These are phyloP conservation scores for Massarina eburnea DNA, from an alignment of 2,329 filamentous ascomycete species.

Conservation along the genomic window DNA sequence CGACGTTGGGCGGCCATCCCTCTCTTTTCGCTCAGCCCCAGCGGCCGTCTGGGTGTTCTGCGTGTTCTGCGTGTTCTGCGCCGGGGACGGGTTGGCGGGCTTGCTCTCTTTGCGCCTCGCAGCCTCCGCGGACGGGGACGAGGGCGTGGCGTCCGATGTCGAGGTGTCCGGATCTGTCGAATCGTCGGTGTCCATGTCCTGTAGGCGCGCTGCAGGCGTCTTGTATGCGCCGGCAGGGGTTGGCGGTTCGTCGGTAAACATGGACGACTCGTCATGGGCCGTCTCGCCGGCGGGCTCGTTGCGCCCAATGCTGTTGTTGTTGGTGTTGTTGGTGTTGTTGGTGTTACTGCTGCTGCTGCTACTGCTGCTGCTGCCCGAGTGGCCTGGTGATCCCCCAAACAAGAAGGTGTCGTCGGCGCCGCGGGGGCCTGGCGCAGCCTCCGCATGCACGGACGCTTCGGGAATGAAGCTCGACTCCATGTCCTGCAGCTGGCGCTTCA, in stretches of 20 bases:
- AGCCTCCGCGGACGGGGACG: constrained; percentile 48
- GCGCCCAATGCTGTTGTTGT: not conserved
- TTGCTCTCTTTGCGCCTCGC: constrained; percentile 34
- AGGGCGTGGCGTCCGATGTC: constrained; percentile 39
- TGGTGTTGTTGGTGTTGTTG: no score
- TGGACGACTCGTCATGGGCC: constrained; percentile 26
- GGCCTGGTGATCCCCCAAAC: constrained; percentile 43
- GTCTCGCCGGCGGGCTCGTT: not conserved
- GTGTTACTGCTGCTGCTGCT: no score
- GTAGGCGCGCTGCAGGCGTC: constrained; percentile 38
- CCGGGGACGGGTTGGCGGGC: constrained; percentile 2
- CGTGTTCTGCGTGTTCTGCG: constrained; percentile 3
- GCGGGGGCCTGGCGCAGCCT: constrained; percentile 21
- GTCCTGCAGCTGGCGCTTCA: constrained; percentile 62
- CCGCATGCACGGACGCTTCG: constrained; percentile 48
- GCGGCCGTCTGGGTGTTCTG: constrained; percentile 9
- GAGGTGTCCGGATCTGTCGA: constrained; percentile 30
- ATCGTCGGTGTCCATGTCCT: constrained; percentile 26
- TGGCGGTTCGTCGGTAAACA: constrained; percentile 35
- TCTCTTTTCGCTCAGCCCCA: constrained; percentile 17
- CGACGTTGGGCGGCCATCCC: constrained; percentile 35
- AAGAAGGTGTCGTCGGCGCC: constrained; percentile 52
- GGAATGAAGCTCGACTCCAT: constrained; percentile 66
- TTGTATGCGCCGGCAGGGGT: constrained; percentile 48
- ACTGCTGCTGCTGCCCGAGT: constrained; percentile 22